Evolutionary conservation across 768 basidiomycete species (phyloP).

Genomic region (Kockovaella imperatae): DNA sequence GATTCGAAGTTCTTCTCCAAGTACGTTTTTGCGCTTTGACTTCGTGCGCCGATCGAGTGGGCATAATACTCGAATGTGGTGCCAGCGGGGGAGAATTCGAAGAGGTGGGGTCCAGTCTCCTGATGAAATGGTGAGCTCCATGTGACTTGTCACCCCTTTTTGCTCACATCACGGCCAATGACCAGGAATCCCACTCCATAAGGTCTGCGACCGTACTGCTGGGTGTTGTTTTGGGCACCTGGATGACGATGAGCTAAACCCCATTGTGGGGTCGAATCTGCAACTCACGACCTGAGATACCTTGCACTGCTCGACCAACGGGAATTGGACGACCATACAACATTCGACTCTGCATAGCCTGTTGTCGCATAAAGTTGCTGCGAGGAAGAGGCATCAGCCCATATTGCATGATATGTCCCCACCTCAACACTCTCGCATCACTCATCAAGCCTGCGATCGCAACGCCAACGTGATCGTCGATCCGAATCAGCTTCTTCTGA

Average conservation of each 20-base stretch:
- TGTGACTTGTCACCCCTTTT: not conserved
- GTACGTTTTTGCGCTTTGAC: conserved; percentile 98
- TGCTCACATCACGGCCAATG: conserved; percentile 69
- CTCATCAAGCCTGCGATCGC: conserved; percentile 98
- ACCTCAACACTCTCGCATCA: conserved; percentile 96
- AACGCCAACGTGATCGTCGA: conserved; percentile 99
- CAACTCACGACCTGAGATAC: conserved; percentile 86
- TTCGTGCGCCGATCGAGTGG: conserved; percentile 95
- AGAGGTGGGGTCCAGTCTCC: conserved; percentile 93
- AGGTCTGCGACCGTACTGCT: conserved; percentile 92
- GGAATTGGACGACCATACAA: conserved; percentile 90
- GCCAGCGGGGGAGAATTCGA: conserved; percentile 95
- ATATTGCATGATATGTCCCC: conserved; percentile 15
- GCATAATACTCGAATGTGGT: conserved; percentile 97
- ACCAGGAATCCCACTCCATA: conserved; percentile 99
- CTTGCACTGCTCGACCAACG: conserved; percentile 81
- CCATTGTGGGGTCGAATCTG: not conserved
- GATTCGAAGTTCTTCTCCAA: conserved; percentile 86
- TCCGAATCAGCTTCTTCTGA: conserved; percentile 99
- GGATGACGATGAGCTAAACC: conserved; percentile 11
- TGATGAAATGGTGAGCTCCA: conserved; percentile 18
- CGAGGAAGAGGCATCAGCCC: not conserved
- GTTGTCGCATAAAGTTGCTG: conserved; percentile 99
- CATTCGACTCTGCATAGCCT: conserved; percentile 93
- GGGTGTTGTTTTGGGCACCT: conserved; percentile 99